phyloP scores from a whole-genome alignment of 257 asterid genomes.

The Plantago ovata region DNA sequence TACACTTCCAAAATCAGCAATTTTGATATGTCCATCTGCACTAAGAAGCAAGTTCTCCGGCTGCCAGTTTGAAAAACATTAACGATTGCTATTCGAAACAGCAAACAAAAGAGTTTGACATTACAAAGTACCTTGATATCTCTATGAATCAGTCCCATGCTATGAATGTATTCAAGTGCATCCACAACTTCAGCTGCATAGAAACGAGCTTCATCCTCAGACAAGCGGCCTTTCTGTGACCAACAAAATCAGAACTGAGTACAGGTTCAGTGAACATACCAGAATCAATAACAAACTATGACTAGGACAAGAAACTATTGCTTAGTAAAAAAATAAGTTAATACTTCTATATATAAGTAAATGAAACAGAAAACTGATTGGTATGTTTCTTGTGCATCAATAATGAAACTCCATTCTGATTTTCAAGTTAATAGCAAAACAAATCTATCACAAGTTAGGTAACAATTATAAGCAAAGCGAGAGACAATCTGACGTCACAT shows the following conservation, averaged over 20 bases:
- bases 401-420: background rate
- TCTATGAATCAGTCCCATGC: conserved; percentile 94
- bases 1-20: conserved; percentile 99
- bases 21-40: conserved; percentile 86
- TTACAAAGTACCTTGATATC: conserved; percentile 78
- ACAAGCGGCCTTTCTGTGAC: conserved; percentile 85
- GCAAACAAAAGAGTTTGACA: conserved; percentile 9
- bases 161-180: conserved; percentile 95
- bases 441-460: too few relatives aligned
- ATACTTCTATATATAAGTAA: too few relatives aligned
- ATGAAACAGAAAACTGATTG: background rate
- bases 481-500: background rate
- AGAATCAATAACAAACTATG: conserved; percentile 1
- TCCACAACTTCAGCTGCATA: conserved; percentile 98
- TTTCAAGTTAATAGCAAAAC: conserved; percentile 5
- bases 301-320: background rate
- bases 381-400: background rate
- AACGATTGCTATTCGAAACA: conserved; percentile 25
- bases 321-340: conserved; percentile 4
- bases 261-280: conserved; percentile 1
- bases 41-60: conserved; percentile 96
- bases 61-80: conserved; percentile 45
- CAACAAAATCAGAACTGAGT: conserved; percentile 11
- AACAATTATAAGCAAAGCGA: too few relatives aligned
- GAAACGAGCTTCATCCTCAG: conserved; percentile 89